Evolutionary conservation across 2,329 filamentous ascomycete genomes (phyloP).

Genomic region (Zymoseptoria passerinii): DNA sequence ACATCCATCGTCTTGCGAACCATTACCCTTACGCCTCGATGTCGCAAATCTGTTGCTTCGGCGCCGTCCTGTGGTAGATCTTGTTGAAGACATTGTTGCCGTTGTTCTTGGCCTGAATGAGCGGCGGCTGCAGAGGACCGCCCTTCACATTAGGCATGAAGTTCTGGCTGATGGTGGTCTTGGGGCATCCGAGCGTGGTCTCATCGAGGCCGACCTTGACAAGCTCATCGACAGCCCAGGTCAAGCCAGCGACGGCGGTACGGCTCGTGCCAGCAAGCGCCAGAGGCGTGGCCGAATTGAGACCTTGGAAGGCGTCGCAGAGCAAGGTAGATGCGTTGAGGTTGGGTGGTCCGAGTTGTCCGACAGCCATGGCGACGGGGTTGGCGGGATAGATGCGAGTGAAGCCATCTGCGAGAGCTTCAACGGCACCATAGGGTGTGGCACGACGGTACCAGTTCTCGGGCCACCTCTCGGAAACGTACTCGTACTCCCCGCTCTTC

Average conservation of each 20-base stretch:
- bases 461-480: constrained; percentile 25
- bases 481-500: constrained; percentile 22
- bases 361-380: constrained; percentile 24
- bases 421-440: constrained; percentile 22
- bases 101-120: constrained; percentile 19
- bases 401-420: constrained; percentile 28
- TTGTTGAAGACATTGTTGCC: constrained; percentile 33
- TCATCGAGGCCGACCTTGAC: constrained; percentile 21
- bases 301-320: constrained; percentile 30
- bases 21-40: not conserved
- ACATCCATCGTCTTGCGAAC: not conserved
- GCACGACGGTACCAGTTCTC: constrained; percentile 25
- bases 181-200: constrained; percentile 30
- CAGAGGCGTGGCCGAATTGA: constrained; percentile 31
- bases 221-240: constrained; percentile 28
- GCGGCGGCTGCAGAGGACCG: constrained; percentile 25
- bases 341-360: constrained; percentile 28
- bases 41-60: constrained; percentile 2
- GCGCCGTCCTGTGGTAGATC: constrained; percentile 26
- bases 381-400: constrained; percentile 29
- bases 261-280: constrained; percentile 22
- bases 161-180: constrained; percentile 22
- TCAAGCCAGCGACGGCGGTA: constrained; percentile 15
- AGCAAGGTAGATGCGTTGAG: constrained; percentile 26
- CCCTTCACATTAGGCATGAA: constrained; percentile 27